Evolutionary conservation across 208 protist species (phyloP).

Genomic region (Angomonas ambiguus): DNA sequence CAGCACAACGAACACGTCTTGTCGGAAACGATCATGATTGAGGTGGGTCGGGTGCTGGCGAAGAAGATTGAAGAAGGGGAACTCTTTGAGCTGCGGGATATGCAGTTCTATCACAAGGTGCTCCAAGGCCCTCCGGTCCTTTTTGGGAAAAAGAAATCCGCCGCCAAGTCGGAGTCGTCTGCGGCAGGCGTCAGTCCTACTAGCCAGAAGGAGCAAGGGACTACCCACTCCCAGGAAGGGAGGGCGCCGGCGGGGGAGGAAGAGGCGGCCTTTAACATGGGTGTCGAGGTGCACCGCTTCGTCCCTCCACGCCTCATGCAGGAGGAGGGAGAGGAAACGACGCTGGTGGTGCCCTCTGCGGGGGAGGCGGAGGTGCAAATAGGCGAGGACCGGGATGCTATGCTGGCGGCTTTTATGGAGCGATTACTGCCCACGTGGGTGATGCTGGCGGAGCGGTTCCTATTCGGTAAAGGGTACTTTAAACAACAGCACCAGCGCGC

Average conservation of each 20-base stretch:
- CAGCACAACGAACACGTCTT: slow-evolving; percentile 65
- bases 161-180: no score
- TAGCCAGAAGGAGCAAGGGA: no score
- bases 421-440: slow-evolving; percentile 62
- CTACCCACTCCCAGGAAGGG: no score
- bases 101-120: slow-evolving; percentile 36
- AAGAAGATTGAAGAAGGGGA: slow-evolving; percentile 32
- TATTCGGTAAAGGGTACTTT: slow-evolving; percentile 48
- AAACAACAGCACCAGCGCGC: slow-evolving; percentile 40
- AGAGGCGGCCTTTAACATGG: neutral
- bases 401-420: slow-evolving; percentile 34
- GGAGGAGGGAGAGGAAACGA: no score
- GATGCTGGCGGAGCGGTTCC: slow-evolving; percentile 40
- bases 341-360: neutral
- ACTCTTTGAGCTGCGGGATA: slow-evolving; percentile 33
- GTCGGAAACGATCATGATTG: slow-evolving; percentile 59
- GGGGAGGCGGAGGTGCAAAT: neutral
- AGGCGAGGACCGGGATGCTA: slow-evolving; percentile 9
- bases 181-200: no score
- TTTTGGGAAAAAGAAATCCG: neutral
- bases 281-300: neutral
- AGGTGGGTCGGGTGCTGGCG: slow-evolving; percentile 27
- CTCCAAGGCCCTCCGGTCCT: neutral
- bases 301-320: neutral
- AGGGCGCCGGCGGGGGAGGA: neutral